Evolutionary conservation across 306 rosid genomes (phyloP), one percentile per base, ranked within the genome.

Genomic region (Argentina anserina): DNA sequence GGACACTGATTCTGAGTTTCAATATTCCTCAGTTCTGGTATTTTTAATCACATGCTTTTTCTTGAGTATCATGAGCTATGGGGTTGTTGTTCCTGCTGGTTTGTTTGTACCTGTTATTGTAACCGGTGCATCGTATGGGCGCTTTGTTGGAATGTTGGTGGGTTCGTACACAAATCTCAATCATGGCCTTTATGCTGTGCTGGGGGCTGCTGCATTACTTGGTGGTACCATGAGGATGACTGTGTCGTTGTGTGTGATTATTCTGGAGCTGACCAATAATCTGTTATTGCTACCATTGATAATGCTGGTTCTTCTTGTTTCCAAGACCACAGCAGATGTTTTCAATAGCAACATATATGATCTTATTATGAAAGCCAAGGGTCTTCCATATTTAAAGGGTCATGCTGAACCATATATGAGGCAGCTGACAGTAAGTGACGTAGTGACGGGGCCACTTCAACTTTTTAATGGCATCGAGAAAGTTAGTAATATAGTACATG

Each of bases 191-290:
- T 94, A 65, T 68, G 97, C 99, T 73, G 92, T 94, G 61, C 84
- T 94, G 25, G 99, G 99, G 33, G 96, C 99, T 39, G 91, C 99
- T 79, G 84, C 97, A 39, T 78, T 94, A 71, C 93, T 94, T 3
- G 97, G 99, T 55, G 99, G 99, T 71, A 82, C 99, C 20, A 94
- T 91, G 97, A 87, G 99, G 84, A 87, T 89, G 77, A 90, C 97
- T 2, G 99, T 95, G 80, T 95, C 97, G 43, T 81, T 94, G 0
- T 90, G 96, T 69, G 97, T 95, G 53, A 91, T 95, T 67, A 81
- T 95, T 56, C 91, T 95, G 59, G 99, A 95, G 74, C 65, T 95
- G 71, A 95, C 99, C 53, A 95, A 95, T 72, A 95, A 91, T 81
- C 79, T 95, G 52, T 71, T 90, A 61, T 73, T 95, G 87, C 81